These are phyloP conservation scores for Mucuna pruriens DNA, from an alignment of 306 rosid genomes.

Conservation along the genomic window DNA sequence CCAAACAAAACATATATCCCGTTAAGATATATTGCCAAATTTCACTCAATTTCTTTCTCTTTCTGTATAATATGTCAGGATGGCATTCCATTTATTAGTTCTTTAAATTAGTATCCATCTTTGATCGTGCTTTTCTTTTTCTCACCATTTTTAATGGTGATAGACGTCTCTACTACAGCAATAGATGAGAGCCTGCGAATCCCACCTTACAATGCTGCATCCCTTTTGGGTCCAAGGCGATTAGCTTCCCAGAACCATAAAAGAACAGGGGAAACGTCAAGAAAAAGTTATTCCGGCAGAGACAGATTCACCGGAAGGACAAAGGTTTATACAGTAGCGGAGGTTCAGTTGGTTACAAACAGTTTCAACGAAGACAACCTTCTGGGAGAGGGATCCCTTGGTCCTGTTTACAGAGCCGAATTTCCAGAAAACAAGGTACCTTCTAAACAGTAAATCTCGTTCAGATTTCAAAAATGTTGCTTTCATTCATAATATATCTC, in stretches of 20 bases:
- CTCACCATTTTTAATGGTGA: constrained; percentile 7
- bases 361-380: constrained; percentile 68
- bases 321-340: constrained; percentile 71
- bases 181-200: constrained; percentile 58
- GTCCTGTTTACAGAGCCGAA: constrained; percentile 85
- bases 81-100: not conserved
- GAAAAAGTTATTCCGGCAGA: constrained; percentile 70
- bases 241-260: constrained; percentile 54
- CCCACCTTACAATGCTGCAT: constrained; percentile 59
- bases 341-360: constrained; percentile 81
- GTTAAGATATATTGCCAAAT: not conserved
- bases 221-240: constrained; percentile 61
- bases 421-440: constrained; percentile 82
- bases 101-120: constrained; percentile 3
- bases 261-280: constrained; percentile 57
- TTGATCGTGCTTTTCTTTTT: not conserved
- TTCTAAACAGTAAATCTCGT: constrained; percentile 15
- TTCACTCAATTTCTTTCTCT: not conserved
- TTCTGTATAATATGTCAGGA: not conserved
- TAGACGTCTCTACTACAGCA: constrained; percentile 50
- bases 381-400: constrained; percentile 92
- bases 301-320: constrained; percentile 59
- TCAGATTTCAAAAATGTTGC: constrained; percentile 24
- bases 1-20: not conserved
- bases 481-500: not conserved